Conservation (phyloP, 176 grass and related monocot species). For the Aegilops bicornis region DNA sequence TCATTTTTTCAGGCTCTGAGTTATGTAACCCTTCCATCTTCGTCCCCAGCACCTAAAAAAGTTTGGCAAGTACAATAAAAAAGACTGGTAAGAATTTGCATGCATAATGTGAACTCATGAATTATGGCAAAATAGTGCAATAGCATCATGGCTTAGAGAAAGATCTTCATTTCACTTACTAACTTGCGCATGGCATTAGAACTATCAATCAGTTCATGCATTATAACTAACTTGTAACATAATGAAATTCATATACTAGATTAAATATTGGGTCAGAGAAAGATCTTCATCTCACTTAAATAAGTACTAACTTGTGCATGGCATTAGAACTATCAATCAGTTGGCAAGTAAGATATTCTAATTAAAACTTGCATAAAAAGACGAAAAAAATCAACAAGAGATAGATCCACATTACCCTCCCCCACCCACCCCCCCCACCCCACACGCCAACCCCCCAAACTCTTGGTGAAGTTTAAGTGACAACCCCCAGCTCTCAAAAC, state of each 20-base stretch:
- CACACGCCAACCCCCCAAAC: no score
- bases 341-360: neutral
- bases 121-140: neutral
- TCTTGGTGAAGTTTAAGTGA: no score
- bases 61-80: constrained; percentile 30
- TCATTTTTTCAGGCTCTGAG: constrained; percentile 12
- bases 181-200: no score
- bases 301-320: constrained; percentile 7
- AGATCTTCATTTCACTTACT: neutral
- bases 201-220: no score
- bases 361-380: constrained; percentile 14
- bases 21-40: constrained; percentile 21
- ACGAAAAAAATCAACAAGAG: neutral
- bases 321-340: neutral
- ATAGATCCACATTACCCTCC: neutral
- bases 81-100: constrained; percentile 25
- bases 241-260: neutral
- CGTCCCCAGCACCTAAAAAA: constrained; percentile 31
- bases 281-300: constrained; percentile 3
- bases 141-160: constrained; percentile 29
- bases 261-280: constrained; percentile 13
- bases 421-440: no score
- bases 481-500: no score
- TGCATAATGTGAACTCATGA: neutral
- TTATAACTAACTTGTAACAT: neutral